A percentile compares a stretch with the other conserved stretches of the same genome.
phyloP scores from a whole-genome alignment of 768 basidiomycete genomes.

The Leucocoprinus sp. region DNA sequence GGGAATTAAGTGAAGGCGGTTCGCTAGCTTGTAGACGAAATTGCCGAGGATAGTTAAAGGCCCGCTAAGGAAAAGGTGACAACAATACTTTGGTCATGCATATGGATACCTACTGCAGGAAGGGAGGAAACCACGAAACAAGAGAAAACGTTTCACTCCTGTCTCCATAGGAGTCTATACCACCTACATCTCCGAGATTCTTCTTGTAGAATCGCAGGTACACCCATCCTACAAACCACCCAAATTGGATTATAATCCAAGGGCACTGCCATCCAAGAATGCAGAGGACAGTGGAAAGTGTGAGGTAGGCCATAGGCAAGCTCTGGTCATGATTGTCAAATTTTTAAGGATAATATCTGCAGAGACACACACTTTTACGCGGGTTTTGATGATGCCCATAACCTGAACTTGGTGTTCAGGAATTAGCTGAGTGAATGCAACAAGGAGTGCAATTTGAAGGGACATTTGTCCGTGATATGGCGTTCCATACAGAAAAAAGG shows the following conservation, averaged over 20 bases:
- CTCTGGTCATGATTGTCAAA: conserved; percentile 37
- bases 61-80: conserved; percentile 37
- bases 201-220: conserved; percentile 98
- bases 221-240: conserved; percentile 95
- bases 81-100: neutral
- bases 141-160: conserved; percentile 95
- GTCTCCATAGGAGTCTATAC: conserved; percentile 77
- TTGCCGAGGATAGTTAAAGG: conserved; percentile 65
- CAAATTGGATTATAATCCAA: conserved; percentile 93
- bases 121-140: conserved; percentile 93
- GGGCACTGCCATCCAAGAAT: conserved; percentile 81
- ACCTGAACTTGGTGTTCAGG: conserved; percentile 97
- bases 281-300: conserved; percentile 80
- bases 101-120: conserved; percentile 66
- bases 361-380: conserved; percentile 71
- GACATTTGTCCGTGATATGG: conserved; percentile 91
- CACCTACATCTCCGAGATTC: conserved; percentile 58
- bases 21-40: conserved; percentile 57
- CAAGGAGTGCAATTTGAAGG: conserved; percentile 79
- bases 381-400: conserved; percentile 71
- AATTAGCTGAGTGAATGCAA: conserved; percentile 96
- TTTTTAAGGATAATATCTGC: neutral
- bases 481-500: conserved; percentile 77
- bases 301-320: conserved; percentile 91
- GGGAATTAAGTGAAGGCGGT: conserved; percentile 69